Conservation (phyloP, 768 basidiomycete species). For the Hemileccinum rubropunctum region DNA sequence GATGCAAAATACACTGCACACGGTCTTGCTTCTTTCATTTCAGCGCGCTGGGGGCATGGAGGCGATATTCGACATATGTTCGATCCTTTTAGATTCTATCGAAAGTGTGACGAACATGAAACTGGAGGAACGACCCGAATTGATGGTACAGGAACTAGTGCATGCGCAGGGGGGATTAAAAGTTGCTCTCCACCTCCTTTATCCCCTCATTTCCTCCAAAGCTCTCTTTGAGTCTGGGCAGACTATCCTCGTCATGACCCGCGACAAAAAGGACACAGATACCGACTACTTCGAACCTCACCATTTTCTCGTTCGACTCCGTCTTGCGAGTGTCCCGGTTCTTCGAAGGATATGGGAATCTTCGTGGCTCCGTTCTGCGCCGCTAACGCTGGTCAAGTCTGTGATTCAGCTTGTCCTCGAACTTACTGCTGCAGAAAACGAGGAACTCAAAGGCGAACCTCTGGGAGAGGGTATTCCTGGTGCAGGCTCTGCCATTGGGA, state of each 20-base stretch:
- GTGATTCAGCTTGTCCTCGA: constrained; percentile 78
- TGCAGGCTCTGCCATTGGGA: constrained; percentile 29
- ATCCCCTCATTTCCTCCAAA: constrained; percentile 74
- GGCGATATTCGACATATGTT: constrained; percentile 58
- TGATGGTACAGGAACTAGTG: constrained; percentile 59
- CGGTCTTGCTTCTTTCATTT: constrained; percentile 75
- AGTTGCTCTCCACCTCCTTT: constrained; percentile 73
- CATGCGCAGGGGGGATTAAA: constrained; percentile 82
- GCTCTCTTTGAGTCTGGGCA: constrained; percentile 85
- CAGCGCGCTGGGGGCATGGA: constrained; percentile 70
- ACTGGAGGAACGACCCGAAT: constrained; percentile 56
- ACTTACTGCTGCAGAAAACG: constrained; percentile 78
- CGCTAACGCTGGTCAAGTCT: constrained; percentile 69
- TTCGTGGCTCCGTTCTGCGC: constrained; percentile 75
- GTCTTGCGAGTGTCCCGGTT: constrained; percentile 66
- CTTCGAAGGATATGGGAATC: constrained; percentile 76
- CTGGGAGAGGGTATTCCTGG: constrained; percentile 35
- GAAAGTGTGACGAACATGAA: constrained; percentile 47
- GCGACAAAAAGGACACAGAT: constrained; percentile 78
- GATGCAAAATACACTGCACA: constrained; percentile 71
- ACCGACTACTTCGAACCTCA: constrained; percentile 80
- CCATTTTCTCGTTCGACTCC: constrained; percentile 82
- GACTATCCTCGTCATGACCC: constrained; percentile 64
- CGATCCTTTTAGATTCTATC: constrained; percentile 54
- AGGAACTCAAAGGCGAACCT: constrained; percentile 56